Conservation (phyloP, 2,329 filamentous ascomycete species). For the Ophiostoma sp. region DNA sequence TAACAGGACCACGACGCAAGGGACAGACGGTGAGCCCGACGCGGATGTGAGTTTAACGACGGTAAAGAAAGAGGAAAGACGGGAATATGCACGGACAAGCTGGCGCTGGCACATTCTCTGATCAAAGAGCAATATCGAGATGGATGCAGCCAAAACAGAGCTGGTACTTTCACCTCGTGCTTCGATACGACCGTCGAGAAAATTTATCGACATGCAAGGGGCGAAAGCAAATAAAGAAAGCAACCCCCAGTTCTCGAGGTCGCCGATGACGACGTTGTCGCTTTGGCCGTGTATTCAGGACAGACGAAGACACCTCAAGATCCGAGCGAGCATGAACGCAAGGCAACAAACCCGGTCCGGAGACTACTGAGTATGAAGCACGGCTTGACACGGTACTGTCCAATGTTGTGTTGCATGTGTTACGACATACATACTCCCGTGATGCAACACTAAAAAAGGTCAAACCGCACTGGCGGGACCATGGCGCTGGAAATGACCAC, state of each 20-base stretch:
- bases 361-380: not conserved
- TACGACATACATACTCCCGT: not conserved
- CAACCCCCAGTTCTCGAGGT: not conserved
- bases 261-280: not conserved
- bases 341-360: not conserved
- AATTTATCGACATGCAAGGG: not conserved
- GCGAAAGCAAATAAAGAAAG: not conserved
- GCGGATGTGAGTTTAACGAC: not conserved
- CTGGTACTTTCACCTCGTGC: not conserved
- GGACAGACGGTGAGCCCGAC: not conserved
- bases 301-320: not conserved
- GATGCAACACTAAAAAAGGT: not conserved
- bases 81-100: too few relatives aligned
- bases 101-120: not conserved
- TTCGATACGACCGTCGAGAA: not conserved
- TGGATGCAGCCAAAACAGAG: not conserved
- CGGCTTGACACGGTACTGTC: not conserved
- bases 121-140: not conserved
- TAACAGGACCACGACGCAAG: not conserved
- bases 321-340: not conserved
- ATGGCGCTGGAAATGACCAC: not conserved
- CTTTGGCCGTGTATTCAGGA: not conserved
- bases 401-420: not conserved
- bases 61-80: not conserved
- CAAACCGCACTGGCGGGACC: slow-evolving; percentile 1